phyloP scores from a whole-genome alignment of 1,284 basidiomycete genomes.

The Pseudozyma thailandica region DNA sequence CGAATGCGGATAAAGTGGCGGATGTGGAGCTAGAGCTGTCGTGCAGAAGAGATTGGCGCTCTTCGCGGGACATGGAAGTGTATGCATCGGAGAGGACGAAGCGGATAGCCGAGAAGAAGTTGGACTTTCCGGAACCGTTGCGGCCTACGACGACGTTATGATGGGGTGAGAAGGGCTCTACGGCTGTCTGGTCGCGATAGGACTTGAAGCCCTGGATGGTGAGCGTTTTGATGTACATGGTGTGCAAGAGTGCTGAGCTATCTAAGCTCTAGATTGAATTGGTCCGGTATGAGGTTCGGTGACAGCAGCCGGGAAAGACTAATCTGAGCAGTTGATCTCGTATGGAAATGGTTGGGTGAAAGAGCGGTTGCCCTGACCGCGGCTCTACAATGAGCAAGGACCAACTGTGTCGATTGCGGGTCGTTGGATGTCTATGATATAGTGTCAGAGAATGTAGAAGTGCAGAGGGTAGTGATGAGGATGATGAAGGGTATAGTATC shows the following conservation, averaged over 20 bases:
- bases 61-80: conserved; percentile 91
- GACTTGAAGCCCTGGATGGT: conserved; percentile 85
- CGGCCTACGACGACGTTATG: conserved; percentile 68
- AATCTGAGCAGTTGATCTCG: too few species aligned
- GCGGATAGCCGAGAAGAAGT: conserved; percentile 76
- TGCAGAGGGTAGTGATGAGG: conserved; percentile 1
- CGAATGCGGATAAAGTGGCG: conserved; percentile 89
- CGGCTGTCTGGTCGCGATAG: conserved; percentile 76
- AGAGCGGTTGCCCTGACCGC: conserved; percentile 10
- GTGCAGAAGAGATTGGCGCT: conserved; percentile 89
- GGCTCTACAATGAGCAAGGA: neutral
- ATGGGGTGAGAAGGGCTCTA: conserved; percentile 71
- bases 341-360: conserved; percentile 4
- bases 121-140: conserved; percentile 68
- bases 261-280: neutral
- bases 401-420: neutral
- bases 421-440: too few species aligned
- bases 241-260: neutral
- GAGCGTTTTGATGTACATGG: conserved; percentile 59
- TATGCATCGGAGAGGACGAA: conserved; percentile 98
- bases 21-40: conserved; percentile 87
- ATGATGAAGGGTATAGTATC: conserved; percentile 4
- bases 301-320: too few species aligned
- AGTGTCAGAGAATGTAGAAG: neutral
- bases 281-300: too few species aligned